Evolutionary conservation across 768 basidiomycete species (phyloP).

Genomic region (Rhodotorula graminis): DNA sequence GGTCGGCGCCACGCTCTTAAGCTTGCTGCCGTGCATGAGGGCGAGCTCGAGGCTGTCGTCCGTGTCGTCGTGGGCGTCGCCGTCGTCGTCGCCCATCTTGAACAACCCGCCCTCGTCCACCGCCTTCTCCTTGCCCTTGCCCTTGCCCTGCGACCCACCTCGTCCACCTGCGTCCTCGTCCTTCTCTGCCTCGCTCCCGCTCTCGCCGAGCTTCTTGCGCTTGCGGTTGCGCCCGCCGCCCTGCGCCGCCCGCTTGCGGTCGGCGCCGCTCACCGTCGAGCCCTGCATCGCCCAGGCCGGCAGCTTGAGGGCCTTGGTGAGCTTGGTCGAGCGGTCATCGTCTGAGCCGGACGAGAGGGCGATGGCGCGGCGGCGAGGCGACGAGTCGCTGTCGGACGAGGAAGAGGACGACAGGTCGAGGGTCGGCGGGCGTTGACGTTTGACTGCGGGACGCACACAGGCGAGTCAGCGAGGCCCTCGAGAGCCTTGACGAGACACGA

Average conservation of each 20-base stretch:
- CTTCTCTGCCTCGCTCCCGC: not conserved
- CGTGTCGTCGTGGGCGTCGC: not conserved
- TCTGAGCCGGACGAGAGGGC: not conserved
- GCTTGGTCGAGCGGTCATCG: no score
- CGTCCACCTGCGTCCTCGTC: not conserved
- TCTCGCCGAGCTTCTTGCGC: slow-evolving; percentile 1
- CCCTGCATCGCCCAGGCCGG: slow-evolving; percentile 9
- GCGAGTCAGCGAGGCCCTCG: no score
- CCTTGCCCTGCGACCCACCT: not conserved
- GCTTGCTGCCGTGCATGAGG: not conserved
- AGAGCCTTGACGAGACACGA: no score
- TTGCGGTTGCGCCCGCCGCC: slow-evolving; percentile 7
- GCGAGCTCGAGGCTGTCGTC: slow-evolving; percentile 8
- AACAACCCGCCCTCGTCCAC: not conserved
- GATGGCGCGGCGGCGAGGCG: not conserved
- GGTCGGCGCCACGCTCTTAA: no score
- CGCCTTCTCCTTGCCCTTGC: slow-evolving; percentile 2
- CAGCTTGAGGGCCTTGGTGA: not conserved
- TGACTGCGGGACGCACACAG: not conserved
- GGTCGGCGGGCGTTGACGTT: not conserved
- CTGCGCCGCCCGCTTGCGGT: not conserved
- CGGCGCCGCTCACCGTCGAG: slow-evolving; percentile 6
- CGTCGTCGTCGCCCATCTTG: not conserved
- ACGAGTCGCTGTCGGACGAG: not conserved
- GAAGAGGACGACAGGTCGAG: not conserved